phyloP scores from a whole-genome alignment of 331 rosid genomes.

The Malus hybrid region DNA sequence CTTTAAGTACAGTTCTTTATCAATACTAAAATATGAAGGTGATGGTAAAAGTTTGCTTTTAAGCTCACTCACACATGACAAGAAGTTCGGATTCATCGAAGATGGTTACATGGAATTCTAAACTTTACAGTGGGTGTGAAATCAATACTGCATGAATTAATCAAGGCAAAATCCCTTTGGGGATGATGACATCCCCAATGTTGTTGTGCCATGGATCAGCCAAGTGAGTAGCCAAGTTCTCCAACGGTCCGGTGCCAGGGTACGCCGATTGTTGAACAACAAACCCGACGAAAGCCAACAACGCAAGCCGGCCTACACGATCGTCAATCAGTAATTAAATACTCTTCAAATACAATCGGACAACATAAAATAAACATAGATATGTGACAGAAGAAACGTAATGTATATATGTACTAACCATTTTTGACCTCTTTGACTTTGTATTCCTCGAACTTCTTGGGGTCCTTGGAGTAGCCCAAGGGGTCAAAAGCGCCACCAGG shows the following conservation, averaged over 20 bases:
- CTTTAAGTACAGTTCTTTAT: neutral
- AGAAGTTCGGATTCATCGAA: constrained; percentile 28
- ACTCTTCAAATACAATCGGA: neutral
- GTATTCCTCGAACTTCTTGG: constrained; percentile 68
- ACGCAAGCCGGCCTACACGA: constrained; percentile 68
- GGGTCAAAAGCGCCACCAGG: constrained; percentile 99
- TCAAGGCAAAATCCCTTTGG: constrained; percentile 34
- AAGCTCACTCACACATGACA: neutral
- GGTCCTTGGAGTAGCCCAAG: constrained; percentile 94
- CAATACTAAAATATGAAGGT: neutral
- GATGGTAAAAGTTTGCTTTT: neutral
- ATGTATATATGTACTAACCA: constrained; percentile 30
- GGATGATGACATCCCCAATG: constrained; percentile 81
- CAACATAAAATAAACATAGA: neutral
- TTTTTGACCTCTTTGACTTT: constrained; percentile 88
- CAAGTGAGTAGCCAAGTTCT: constrained; percentile 96
- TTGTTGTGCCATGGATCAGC: constrained; percentile 99
- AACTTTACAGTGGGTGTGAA: constrained; percentile 34
- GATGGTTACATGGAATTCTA: constrained; percentile 37
- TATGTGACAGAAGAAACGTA: too few species aligned
- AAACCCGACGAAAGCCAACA: constrained; percentile 89
- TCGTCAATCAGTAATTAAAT: neutral
- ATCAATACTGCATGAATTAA: neutral
- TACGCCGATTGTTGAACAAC: constrained; percentile 85
- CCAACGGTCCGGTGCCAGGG: constrained; percentile 98